A percentile compares a stretch with the other conserved stretches of the same genome.
Evolutionary conservation across 176 grass and related monocot genomes (phyloP).

Genomic region (Thalia dealbata): DNA sequence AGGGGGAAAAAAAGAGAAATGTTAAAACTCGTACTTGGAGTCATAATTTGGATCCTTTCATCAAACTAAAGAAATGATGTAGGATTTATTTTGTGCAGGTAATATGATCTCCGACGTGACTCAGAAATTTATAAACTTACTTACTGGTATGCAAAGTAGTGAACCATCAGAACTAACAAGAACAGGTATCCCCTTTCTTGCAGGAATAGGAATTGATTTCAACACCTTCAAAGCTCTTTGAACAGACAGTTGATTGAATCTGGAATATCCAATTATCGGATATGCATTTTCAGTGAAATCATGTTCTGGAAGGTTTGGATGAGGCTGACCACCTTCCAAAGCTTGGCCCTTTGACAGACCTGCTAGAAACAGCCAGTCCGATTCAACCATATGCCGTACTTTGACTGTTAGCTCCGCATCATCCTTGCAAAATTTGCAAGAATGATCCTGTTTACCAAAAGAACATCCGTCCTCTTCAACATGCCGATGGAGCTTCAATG

Average conservation of each 20-base stretch:
- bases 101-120: not conserved
- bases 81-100: not conserved
- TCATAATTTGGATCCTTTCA: not conserved
- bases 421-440: constrained; percentile 41
- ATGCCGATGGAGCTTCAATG: constrained; percentile 34
- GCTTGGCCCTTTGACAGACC: constrained; percentile 31
- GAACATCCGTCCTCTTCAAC: constrained; percentile 22
- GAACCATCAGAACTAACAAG: constrained; percentile 44
- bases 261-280: constrained; percentile 20
- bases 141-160: constrained; percentile 62
- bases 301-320: constrained; percentile 12
- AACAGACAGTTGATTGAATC: constrained; percentile 50
- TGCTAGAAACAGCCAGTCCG: constrained; percentile 78
- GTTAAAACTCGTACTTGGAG: not conserved
- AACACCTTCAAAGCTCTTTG: constrained; percentile 42
- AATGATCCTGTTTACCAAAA: constrained; percentile 23
- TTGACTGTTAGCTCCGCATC: constrained; percentile 27
- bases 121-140: constrained; percentile 22
- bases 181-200: constrained; percentile 70
- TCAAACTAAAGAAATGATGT: not conserved
- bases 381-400: constrained; percentile 68
- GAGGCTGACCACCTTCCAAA: constrained; percentile 19
- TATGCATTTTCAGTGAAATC: constrained; percentile 18
- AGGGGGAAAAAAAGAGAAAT: not conserved
- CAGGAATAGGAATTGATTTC: constrained; percentile 70